Conservation (phyloP, 768 basidiomycete species). For the Omphalotus guepiniiformis region DNA sequence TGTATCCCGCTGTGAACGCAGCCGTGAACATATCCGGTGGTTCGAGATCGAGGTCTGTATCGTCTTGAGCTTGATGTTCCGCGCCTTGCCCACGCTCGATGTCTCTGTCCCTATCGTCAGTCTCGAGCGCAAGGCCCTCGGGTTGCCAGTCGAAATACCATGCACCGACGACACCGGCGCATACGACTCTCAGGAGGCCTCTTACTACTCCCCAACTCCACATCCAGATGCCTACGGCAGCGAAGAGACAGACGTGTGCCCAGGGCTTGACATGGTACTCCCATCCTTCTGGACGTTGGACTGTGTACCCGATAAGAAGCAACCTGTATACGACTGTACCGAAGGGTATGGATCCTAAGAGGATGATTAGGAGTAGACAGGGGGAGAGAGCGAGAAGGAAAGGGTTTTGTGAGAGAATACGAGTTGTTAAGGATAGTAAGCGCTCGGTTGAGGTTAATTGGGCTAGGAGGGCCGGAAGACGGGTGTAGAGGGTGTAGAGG, state of each 20-base stretch:
- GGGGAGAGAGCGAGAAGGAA: conserved; percentile 76
- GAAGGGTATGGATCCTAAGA: conserved; percentile 75
- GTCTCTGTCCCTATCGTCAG: background rate
- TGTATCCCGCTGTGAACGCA: background rate
- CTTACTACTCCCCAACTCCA: conserved; percentile 78
- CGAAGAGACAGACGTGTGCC: conserved; percentile 41
- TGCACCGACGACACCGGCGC: conserved; percentile 80
- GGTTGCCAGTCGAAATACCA: conserved; percentile 69
- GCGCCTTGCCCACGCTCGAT: background rate
- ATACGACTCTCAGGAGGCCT: conserved; percentile 70
- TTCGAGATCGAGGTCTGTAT: background rate
- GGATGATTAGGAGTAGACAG: conserved; percentile 57
- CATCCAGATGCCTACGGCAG: conserved; percentile 62
- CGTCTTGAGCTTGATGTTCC: background rate
- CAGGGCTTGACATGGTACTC: conserved; percentile 39
- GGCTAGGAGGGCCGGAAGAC: background rate
- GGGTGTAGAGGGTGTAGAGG: conserved; percentile 27
- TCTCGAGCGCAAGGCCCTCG: conserved; percentile 13
- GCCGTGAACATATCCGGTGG: background rate
- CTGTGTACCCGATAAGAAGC: conserved; percentile 68
- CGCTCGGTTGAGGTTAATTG: background rate
- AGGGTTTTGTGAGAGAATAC: conserved; percentile 65
- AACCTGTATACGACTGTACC: conserved; percentile 74
- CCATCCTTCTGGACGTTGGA: no score
- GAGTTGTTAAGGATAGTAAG: conserved; percentile 55